These are phyloP conservation scores for Allium cepa DNA, from an alignment of 106 monocot genomes.

Conservation along the genomic window DNA sequence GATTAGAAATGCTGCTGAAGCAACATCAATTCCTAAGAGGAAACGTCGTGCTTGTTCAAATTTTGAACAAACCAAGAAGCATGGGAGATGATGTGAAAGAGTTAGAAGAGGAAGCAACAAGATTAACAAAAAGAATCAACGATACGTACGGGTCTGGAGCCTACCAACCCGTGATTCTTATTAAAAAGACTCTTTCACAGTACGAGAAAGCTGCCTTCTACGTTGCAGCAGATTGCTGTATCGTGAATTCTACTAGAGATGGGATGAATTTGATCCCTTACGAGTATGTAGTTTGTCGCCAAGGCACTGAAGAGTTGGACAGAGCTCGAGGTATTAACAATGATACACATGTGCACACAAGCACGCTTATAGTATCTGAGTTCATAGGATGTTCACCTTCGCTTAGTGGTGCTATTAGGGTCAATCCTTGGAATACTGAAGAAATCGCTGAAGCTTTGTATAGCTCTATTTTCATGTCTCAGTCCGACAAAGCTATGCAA, in stretches of 20 bases:
- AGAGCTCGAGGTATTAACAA: constrained; percentile 1
- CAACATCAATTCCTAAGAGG: constrained; percentile 24
- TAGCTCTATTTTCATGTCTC: constrained; percentile 16
- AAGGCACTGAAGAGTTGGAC: constrained; percentile 31
- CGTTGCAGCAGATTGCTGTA: constrained; percentile 45
- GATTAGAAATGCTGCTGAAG: constrained; percentile 27
- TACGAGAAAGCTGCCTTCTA: constrained; percentile 53
- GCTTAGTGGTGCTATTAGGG: constrained; percentile 49
- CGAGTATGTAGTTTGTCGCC: constrained; percentile 52
- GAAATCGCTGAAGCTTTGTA: constrained; percentile 38
- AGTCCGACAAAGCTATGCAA: constrained; percentile 36
- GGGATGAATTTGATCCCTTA: constrained; percentile 74
- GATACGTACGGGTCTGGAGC: constrained; percentile 19
- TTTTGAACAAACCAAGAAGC: constrained; percentile 44
- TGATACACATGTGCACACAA: constrained; percentile 19
- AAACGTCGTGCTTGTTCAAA: constrained; percentile 50
- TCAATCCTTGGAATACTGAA: constrained; percentile 56
- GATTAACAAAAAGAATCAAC: constrained; percentile 33
- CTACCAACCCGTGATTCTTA: constrained; percentile 42
- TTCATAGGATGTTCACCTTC: constrained; percentile 63
- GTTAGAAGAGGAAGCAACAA: constrained; percentile 21
- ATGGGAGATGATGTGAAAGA: constrained; percentile 38
- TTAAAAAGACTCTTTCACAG: constrained; percentile 27
- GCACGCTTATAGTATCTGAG: constrained; percentile 53
- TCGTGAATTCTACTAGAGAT: constrained; percentile 66